Percentiles rank a stretch among this genome's conserved stretches.
Conservation (phyloP, 192 early-diverging fungal genomes). For the Podila clonocystis region DNA sequence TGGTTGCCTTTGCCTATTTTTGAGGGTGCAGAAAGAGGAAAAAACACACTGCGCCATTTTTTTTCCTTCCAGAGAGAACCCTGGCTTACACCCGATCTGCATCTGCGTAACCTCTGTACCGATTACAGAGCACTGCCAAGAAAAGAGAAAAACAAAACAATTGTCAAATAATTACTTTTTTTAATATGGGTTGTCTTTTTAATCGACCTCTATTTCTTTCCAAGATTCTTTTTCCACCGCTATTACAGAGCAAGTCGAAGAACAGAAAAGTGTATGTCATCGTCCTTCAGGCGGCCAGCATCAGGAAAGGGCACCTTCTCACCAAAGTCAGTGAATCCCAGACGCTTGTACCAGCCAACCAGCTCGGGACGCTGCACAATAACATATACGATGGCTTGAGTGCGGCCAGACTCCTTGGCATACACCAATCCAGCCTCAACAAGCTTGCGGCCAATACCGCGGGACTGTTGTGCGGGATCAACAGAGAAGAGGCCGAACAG, state of each 20-base stretch:
- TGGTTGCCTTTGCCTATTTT: too few relatives aligned
- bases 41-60: too few relatives aligned
- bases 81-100: too few relatives aligned
- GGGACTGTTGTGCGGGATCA: slow-evolving; percentile 54
- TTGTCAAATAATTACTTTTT: too few relatives aligned
- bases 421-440: slow-evolving; percentile 43
- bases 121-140: too few relatives aligned
- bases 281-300: slow-evolving; percentile 31
- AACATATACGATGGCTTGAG: slow-evolving; percentile 52
- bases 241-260: slow-evolving; percentile 32
- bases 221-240: too few relatives aligned
- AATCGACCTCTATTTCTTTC: too few relatives aligned
- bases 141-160: too few relatives aligned
- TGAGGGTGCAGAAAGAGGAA: too few relatives aligned
- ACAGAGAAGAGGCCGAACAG: slow-evolving; percentile 61
- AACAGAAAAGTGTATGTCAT: slow-evolving; percentile 50
- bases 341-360: slow-evolving; percentile 56
- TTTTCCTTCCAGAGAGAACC: too few relatives aligned
- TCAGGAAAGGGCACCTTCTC: slow-evolving; percentile 56
- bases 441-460: slow-evolving; percentile 60
- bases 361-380: slow-evolving; percentile 54
- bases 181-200: too few relatives aligned
- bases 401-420: slow-evolving; percentile 39
- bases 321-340: slow-evolving; percentile 58
- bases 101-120: too few relatives aligned